Evolutionary conservation across 1,284 basidiomycete genomes (phyloP), one percentile per base, ranked within the genome.

Genomic region (Irpex rosettiformis): DNA sequence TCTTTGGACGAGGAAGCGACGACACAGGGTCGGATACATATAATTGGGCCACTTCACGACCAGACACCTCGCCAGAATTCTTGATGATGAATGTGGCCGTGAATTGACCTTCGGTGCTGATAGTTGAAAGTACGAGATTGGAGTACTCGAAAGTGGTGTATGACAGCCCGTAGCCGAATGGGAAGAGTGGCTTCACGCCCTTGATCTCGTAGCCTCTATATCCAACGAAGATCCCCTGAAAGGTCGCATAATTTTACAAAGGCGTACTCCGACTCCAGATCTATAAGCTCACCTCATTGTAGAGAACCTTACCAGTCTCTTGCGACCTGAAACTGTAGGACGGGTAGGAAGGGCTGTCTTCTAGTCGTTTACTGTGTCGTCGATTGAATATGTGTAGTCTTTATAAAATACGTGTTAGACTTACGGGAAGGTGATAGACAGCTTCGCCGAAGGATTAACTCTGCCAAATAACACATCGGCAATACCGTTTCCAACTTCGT

Each of bases 91-190:
- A 69, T 0, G 76, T 75, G 18, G 78, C 78, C 0, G 73, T 77
- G 65, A 86, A 68, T 8, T 59, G 64, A 66, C 85, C 73, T 18
- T 77, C 76, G 42, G 66, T 66, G 24, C 63, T 62, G 4, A 82
- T 78, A 40, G 73, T 59, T 6, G 81, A 80, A n/a, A 89, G 69
- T 27, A 72, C 63, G 53, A 91, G 75, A 54, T 81, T 69, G 3
- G 79, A 78, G 56, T 87, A 76, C 11, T 72, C 70, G 73, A 94
- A 94, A 0, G 79, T 82, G 4, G 91, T 89, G 73, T 93, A 94
- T 0, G 88, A 90, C 16, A 93, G 79, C 11, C 92, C 93, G 67
- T 85, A 87, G 78, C 90, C 90, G 69, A 92, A 93, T 2, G 88
- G 78, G 71, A 86, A 92, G 8, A 84, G 76, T 6, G 90, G 86